A percentile compares a stretch with the other conserved stretches of the same genome.
These are phyloP conservation scores for Tricholoma sp. DNA, from an alignment of 768 basidiomycete genomes.

Conservation along the genomic window DNA sequence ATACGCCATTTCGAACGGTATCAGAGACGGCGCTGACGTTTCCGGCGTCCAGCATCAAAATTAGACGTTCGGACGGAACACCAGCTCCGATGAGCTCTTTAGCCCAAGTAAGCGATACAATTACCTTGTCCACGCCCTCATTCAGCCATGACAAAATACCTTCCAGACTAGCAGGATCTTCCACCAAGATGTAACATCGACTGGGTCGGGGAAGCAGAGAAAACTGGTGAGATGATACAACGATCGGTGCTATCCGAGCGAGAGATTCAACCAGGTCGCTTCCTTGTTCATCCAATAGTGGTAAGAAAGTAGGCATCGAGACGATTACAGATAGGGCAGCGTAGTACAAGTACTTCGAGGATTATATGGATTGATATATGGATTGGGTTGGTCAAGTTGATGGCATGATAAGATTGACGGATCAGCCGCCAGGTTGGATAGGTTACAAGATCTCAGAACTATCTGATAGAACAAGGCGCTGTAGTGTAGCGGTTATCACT, in stretches of 20 bases:
- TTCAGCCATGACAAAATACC: constrained; percentile 66
- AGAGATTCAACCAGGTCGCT: constrained; percentile 54
- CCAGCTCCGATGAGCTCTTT: constrained; percentile 57
- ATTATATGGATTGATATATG: too few relatives aligned
- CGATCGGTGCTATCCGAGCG: constrained; percentile 71
- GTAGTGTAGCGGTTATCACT: constrained; percentile 28
- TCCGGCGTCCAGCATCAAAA: constrained; percentile 71
- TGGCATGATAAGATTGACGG: too few relatives aligned
- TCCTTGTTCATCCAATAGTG: constrained; percentile 48
- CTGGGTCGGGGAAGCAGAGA: constrained; percentile 27
- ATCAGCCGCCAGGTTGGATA: background rate
- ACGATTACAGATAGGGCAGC: background rate
- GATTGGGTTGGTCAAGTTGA: too few relatives aligned
- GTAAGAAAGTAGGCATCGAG: constrained; percentile 50
- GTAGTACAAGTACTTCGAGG: too few relatives aligned
- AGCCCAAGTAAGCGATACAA: constrained; percentile 63
- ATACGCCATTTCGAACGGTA: constrained; percentile 65
- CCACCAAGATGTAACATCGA: constrained; percentile 51
- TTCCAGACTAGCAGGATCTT: constrained; percentile 48
- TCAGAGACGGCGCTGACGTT: constrained; percentile 74
- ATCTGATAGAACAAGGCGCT: constrained; percentile 8
- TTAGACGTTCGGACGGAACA: constrained; percentile 66
- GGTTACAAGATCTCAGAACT: background rate
- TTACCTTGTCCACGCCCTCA: constrained; percentile 73
- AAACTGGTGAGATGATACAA: constrained; percentile 40